Conservation (phyloP, 305 asterid genomes). For the Plantago lanceolata region DNA sequence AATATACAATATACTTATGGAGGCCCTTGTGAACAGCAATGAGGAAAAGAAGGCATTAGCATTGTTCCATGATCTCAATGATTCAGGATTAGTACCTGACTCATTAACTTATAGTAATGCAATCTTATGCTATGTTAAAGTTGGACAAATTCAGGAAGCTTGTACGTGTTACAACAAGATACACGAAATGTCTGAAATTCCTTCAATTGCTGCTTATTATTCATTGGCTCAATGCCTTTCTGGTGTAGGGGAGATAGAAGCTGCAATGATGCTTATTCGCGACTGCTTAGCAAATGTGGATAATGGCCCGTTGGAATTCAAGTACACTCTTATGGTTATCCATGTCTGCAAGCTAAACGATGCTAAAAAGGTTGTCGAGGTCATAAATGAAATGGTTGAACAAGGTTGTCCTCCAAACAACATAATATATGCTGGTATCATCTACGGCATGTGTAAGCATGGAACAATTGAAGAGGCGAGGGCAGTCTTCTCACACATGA, state of each 20-base stretch:
- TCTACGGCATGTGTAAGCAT: conserved; percentile 72
- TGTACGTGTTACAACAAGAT: conserved; percentile 59
- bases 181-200: conserved; percentile 49
- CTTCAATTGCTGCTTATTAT: conserved; percentile 56
- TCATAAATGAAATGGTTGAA: conserved; percentile 66
- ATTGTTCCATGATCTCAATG: conserved; percentile 56
- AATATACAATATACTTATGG: conserved; percentile 62
- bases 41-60: conserved; percentile 55
- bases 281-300: conserved; percentile 66
- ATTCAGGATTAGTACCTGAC: conserved; percentile 45
- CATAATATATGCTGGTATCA: conserved; percentile 44
- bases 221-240: conserved; percentile 68
- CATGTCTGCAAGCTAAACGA: conserved; percentile 67
- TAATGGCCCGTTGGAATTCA: conserved; percentile 72
- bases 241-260: conserved; percentile 59
- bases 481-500: conserved; percentile 49
- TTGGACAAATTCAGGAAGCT: conserved; percentile 63
- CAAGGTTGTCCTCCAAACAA: conserved; percentile 44
- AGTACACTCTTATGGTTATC: conserved; percentile 61
- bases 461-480: conserved; percentile 89
- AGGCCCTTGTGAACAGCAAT: conserved; percentile 53
- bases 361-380: conserved; percentile 52
- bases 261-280: conserved; percentile 67
- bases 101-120: conserved; percentile 51
- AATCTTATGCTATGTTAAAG: conserved; percentile 49